Conservation (phyloP, 345 rosid species). For the Eucalyptus regnans region DNA sequence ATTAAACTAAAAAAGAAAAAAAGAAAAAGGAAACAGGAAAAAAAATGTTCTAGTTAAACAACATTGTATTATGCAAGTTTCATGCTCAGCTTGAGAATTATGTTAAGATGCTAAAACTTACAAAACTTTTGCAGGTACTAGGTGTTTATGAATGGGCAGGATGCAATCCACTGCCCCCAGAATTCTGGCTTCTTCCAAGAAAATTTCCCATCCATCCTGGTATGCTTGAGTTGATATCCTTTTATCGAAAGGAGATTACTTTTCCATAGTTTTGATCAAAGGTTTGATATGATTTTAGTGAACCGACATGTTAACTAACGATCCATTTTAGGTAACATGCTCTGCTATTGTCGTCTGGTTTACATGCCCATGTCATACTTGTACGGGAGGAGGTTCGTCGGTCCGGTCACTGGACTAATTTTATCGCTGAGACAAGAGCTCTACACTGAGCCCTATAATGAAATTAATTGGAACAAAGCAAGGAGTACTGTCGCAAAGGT, state of each 20-base stretch:
- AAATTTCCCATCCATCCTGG: not conserved
- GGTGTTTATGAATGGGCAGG: conserved; percentile 69
- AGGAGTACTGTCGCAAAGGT: conserved; percentile 38
- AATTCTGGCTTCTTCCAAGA: not conserved
- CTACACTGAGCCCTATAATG: conserved; percentile 30
- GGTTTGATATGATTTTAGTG: not conserved
- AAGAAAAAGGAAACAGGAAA: not conserved
- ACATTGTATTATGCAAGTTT: not conserved
- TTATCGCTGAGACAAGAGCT: conserved; percentile 39
- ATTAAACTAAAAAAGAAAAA: too few species aligned
- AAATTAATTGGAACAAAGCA: conserved; percentile 39
- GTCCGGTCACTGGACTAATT: conserved; percentile 26
- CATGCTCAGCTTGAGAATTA: not conserved
- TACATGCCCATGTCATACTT: conserved; percentile 63
- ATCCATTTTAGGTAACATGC: conserved; percentile 23
- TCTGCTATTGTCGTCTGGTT: conserved; percentile 43
- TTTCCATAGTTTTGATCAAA: not conserved
- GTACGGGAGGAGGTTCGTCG: conserved; percentile 55
- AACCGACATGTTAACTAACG: not conserved
- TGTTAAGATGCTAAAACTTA: not conserved
- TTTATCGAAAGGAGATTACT: not conserved
- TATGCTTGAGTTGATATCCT: not conserved
- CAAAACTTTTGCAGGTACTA: conserved; percentile 14
- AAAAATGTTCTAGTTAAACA: not conserved
- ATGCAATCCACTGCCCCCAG: conserved; percentile 46